Percentiles rank a stretch among this genome's conserved stretches.
Conservation (phyloP, 2,329 filamentous ascomycete species). For the Neurospora sp. region DNA sequence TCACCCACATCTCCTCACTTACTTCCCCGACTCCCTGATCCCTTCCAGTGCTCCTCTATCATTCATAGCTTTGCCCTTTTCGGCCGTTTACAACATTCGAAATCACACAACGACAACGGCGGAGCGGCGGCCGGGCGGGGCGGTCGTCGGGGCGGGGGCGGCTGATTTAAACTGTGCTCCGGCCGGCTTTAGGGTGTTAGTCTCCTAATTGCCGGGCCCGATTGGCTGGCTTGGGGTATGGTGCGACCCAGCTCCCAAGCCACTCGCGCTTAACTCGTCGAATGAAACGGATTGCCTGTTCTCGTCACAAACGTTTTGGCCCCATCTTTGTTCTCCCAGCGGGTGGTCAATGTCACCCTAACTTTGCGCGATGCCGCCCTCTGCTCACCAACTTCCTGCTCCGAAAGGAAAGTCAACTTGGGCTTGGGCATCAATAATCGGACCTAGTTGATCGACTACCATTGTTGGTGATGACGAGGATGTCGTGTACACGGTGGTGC, state of each 20-base stretch:
- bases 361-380: not conserved
- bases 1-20: not conserved
- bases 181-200: not conserved
- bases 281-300: not conserved
- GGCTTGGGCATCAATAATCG: not conserved
- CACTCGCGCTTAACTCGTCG: not conserved
- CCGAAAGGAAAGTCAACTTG: not conserved
- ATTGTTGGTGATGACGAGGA: not conserved
- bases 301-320: not conserved
- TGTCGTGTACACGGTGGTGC: not conserved
- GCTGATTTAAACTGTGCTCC: not conserved
- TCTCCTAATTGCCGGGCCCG: not conserved
- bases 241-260: not conserved
- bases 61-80: not conserved
- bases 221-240: not conserved
- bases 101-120: not conserved
- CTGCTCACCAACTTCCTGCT: not conserved
- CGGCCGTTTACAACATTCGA: not conserved
- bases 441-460: not conserved
- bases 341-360: not conserved
- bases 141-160: not conserved
- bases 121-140: not conserved
- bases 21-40: not conserved
- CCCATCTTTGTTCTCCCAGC: not conserved
- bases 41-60: not conserved